Conservation (phyloP, 352 stramenopile genomes). For the Nannochloropsis limnetica region DNA sequence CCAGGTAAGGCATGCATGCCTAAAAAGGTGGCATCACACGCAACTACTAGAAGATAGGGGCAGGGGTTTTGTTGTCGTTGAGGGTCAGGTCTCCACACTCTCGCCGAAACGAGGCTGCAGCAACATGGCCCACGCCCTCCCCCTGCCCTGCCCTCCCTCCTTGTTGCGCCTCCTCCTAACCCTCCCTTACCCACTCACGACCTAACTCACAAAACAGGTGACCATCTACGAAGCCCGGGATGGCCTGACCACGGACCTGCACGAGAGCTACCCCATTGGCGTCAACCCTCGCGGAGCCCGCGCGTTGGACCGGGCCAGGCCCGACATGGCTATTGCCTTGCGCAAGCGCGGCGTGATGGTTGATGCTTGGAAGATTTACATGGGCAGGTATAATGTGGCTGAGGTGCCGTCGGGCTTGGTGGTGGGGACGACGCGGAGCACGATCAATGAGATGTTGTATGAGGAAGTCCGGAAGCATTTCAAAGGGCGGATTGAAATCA, state of each 20-base stretch:
- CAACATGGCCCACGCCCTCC: not conserved
- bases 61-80: not conserved
- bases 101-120: not conserved
- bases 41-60: not conserved
- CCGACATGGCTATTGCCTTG: constrained; percentile 24
- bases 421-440: constrained; percentile 24
- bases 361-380: constrained; percentile 16
- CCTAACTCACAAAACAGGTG: not conserved
- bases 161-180: not conserved
- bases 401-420: constrained; percentile 9
- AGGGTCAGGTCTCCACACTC: not conserved
- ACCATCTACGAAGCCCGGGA: not conserved
- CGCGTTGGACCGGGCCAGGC: not conserved
- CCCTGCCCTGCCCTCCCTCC: constrained; percentile 3
- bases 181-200: not conserved
- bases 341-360: not conserved
- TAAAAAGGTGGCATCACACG: not conserved
- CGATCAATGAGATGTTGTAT: constrained; percentile 33
- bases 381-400: not conserved
- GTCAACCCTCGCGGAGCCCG: constrained; percentile 13
- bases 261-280: constrained; percentile 28
- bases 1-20: not conserved
- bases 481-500: not conserved
- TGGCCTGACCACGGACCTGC: constrained; percentile 14
- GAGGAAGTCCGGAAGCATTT: constrained; percentile 32